Evolutionary conservation across 176 grass and related monocot species (phyloP).

Genomic region (Musa beccarii): DNA sequence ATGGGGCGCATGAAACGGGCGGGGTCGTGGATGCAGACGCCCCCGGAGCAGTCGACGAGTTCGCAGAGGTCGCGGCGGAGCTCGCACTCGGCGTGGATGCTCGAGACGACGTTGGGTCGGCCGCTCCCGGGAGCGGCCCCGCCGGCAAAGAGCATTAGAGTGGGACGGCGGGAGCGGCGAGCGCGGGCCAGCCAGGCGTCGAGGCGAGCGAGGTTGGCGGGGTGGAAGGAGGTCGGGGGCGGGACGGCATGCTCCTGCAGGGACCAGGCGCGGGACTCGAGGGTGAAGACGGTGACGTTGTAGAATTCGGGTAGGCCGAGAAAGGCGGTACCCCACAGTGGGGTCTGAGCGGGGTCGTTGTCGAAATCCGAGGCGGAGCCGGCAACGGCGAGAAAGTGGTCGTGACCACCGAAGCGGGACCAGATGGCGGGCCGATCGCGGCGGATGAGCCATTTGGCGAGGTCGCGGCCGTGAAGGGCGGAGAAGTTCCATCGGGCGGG

Average conservation of each 20-base stretch:
- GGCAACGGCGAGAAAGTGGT: conserved; percentile 59
- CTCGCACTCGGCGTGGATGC: conserved; percentile 49
- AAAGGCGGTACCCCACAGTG: conserved; percentile 62
- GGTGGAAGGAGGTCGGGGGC: conserved; percentile 64
- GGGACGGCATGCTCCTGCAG: conserved; percentile 92
- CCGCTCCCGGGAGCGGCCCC: conserved; percentile 22
- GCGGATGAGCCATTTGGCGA: conserved; percentile 35
- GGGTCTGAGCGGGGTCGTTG: conserved; percentile 30
- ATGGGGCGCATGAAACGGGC: conserved; percentile 39
- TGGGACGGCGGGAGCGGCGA: conserved; percentile 21
- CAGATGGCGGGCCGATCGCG: conserved; percentile 9
- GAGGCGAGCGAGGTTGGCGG: conserved; percentile 29
- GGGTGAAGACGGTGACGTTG: conserved; percentile 57
- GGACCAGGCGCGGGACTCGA: conserved; percentile 55
- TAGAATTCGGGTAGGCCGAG: conserved; percentile 44
- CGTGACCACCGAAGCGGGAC: conserved; percentile 30
- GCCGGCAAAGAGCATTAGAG: conserved; percentile 50
- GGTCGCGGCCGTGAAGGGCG: conserved; percentile 28
- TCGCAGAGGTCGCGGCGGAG: conserved; percentile 36
- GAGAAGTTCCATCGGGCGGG: conserved; percentile 31
- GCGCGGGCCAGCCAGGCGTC: conserved; percentile 46
- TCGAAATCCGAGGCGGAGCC: conserved; percentile 71
- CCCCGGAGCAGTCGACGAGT: conserved; percentile 54
- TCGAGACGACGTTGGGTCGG: conserved; percentile 39
- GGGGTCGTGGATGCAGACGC: conserved; percentile 32